phyloP scores from a whole-genome alignment of 257 asterid genomes.

The Scutellaria barbata region DNA sequence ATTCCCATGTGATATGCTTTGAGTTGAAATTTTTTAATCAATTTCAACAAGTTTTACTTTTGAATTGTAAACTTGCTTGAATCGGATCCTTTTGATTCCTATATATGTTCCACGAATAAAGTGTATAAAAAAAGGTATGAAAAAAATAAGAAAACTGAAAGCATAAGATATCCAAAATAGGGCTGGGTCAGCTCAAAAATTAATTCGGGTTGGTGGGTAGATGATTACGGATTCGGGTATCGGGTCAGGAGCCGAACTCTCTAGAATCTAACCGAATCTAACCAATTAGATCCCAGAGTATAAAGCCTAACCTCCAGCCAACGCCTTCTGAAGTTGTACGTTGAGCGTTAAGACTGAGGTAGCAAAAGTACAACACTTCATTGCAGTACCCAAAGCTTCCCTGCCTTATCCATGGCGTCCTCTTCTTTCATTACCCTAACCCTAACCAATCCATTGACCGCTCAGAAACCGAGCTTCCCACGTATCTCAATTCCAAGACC shows the following conservation, averaged over 20 bases:
- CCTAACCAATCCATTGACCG: slow-evolving; percentile 27
- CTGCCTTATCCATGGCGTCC: slow-evolving; percentile 41
- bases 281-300: neutral
- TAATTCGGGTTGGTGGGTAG: neutral
- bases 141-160: too few relatives aligned
- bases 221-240: neutral
- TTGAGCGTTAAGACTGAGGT: neutral
- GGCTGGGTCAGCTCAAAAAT: too few relatives aligned
- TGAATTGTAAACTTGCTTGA: too few relatives aligned
- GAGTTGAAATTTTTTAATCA: too few relatives aligned
- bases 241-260: slow-evolving; percentile 21
- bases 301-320: neutral
- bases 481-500: slow-evolving; percentile 4
- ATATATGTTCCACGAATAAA: too few relatives aligned
- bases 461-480: slow-evolving; percentile 28
- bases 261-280: slow-evolving; percentile 11
- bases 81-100: too few relatives aligned
- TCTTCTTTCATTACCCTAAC: slow-evolving; percentile 34
- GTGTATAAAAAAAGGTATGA: too few relatives aligned
- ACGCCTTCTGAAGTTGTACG: neutral
- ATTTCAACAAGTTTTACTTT: too few relatives aligned
- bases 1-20: too few relatives aligned
- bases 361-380: slow-evolving; percentile 28
- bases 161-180: too few relatives aligned
- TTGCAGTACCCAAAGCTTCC: slow-evolving; percentile 10